Percentiles rank a stretch among this genome's conserved stretches.
Evolutionary conservation across 805 yeast genomes (phyloP).

Genomic region (Yamadazyma scolyti): DNA sequence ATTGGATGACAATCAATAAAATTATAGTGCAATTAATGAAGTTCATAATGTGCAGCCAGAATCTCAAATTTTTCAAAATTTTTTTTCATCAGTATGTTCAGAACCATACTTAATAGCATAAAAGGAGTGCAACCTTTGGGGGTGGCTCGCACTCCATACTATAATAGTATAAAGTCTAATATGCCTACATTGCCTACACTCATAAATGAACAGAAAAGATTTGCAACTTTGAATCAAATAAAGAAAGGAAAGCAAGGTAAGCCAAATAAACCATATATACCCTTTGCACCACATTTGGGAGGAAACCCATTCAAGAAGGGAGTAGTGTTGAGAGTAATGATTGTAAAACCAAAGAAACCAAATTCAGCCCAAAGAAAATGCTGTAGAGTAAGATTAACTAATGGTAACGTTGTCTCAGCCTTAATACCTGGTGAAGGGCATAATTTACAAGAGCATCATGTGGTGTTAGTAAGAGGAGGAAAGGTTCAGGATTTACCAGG

Average conservation of each 20-base stretch:
- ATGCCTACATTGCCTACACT: not conserved
- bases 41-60: too few relatives aligned
- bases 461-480: conserved; percentile 96
- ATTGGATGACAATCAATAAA: too few relatives aligned
- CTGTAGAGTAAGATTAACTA: conserved; percentile 87
- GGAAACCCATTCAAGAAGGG: conserved; percentile 87
- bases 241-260: conserved; percentile 56
- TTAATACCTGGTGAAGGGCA: conserved; percentile 99
- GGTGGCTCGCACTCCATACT: conserved; percentile 1
- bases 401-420: conserved; percentile 85
- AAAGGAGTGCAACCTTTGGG: conserved; percentile 1
- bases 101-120: conserved; percentile 3
- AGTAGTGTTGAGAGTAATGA: conserved; percentile 90
- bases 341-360: conserved; percentile 95
- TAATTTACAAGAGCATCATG: conserved; percentile 96
- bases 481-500: conserved; percentile 98
- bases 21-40: too few relatives aligned
- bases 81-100: conserved; percentile 7
- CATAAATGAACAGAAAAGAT: conserved; percentile 37
- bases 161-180: conserved; percentile 3
- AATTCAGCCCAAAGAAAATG: conserved; percentile 98
- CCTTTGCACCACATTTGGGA: conserved; percentile 77
- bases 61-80: too few relatives aligned
- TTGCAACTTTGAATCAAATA: conserved; percentile 76
- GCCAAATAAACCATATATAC: conserved; percentile 48